Conservation (phyloP, 768 basidiomycete species). For the Sarcomyxa edulis region DNA sequence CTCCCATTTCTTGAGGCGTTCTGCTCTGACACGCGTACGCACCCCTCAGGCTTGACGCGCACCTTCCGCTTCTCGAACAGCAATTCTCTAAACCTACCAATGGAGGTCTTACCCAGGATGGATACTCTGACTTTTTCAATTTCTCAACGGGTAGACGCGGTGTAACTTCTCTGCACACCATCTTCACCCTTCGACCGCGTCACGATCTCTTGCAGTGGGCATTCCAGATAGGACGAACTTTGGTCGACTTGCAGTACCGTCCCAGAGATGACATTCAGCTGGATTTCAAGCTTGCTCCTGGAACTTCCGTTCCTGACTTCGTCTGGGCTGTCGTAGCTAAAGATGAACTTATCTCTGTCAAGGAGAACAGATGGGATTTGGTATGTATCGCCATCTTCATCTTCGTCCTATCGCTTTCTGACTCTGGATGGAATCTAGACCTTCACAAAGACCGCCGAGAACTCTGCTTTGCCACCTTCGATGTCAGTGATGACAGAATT, state of each 20-base stretch:
- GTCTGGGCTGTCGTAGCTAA: slow-evolving; percentile 86
- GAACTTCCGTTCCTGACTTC: slow-evolving; percentile 50
- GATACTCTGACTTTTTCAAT: slow-evolving; percentile 73
- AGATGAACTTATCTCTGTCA: slow-evolving; percentile 65
- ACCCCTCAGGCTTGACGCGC: slow-evolving; percentile 49
- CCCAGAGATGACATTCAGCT: slow-evolving; percentile 68
- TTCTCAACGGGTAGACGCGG: slow-evolving; percentile 86
- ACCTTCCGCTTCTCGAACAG: slow-evolving; percentile 49
- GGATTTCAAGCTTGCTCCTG: slow-evolving; percentile 68
- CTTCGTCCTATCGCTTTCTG: neutral
- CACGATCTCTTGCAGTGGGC: slow-evolving; percentile 73
- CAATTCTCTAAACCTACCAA: slow-evolving; percentile 75
- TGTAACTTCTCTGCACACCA: slow-evolving; percentile 71
- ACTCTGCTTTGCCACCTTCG: slow-evolving; percentile 49
- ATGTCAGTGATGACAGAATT: slow-evolving; percentile 80
- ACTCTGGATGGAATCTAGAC: slow-evolving; percentile 43
- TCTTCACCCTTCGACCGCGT: slow-evolving; percentile 72
- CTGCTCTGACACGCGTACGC: slow-evolving; percentile 10
- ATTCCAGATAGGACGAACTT: slow-evolving; percentile 53
- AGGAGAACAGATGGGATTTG: slow-evolving; percentile 78
- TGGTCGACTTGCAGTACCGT: slow-evolving; percentile 74
- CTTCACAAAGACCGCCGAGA: slow-evolving; percentile 76
- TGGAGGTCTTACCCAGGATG: slow-evolving; percentile 56
- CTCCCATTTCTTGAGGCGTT: slow-evolving; percentile 8
- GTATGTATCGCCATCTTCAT: slow-evolving; percentile 45